Evolutionary conservation across 768 basidiomycete species (phyloP).

Genomic region (Amanita muscaria): DNA sequence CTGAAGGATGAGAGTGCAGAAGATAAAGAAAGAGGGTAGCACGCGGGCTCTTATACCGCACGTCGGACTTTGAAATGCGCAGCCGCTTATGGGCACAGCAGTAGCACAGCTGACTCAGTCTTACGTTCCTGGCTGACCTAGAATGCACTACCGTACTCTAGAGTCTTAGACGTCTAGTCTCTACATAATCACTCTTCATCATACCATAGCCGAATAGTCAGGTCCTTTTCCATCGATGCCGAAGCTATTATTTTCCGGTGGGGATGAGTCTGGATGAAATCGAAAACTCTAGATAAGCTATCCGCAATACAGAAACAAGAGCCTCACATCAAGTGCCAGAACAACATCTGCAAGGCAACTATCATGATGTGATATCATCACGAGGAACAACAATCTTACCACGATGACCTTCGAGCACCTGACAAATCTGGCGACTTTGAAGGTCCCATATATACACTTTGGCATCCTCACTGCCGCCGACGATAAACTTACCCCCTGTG

Average conservation of each 20-base stretch:
- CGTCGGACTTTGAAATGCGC: slow-evolving; percentile 32
- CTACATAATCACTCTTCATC: slow-evolving; percentile 34
- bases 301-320: slow-evolving; percentile 5
- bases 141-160: no score
- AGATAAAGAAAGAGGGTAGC: slow-evolving; percentile 7
- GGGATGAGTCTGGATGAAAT: slow-evolving; percentile 67
- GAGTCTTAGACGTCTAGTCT: no score
- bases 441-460: slow-evolving; percentile 89
- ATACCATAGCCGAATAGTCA: slow-evolving; percentile 77
- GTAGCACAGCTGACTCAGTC: no score
- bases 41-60: slow-evolving; percentile 19
- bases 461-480: slow-evolving; percentile 86
- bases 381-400: slow-evolving; percentile 34
- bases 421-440: slow-evolving; percentile 68
- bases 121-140: no score
- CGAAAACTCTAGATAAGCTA: not conserved
- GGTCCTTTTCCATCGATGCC: slow-evolving; percentile 84
- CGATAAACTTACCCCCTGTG: slow-evolving; percentile 57
- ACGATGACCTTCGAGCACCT: slow-evolving; percentile 71
- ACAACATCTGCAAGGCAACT: slow-evolving; percentile 44
- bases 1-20: slow-evolving; percentile 12
- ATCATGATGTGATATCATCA: slow-evolving; percentile 3
- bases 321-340: slow-evolving; percentile 63
- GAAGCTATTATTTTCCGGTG: slow-evolving; percentile 69
- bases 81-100: slow-evolving; percentile 4